A percentile compares a stretch with the other conserved stretches of the same genome.
phyloP scores from a whole-genome alignment of 345 rosid genomes.

The Populus pruinosa region DNA sequence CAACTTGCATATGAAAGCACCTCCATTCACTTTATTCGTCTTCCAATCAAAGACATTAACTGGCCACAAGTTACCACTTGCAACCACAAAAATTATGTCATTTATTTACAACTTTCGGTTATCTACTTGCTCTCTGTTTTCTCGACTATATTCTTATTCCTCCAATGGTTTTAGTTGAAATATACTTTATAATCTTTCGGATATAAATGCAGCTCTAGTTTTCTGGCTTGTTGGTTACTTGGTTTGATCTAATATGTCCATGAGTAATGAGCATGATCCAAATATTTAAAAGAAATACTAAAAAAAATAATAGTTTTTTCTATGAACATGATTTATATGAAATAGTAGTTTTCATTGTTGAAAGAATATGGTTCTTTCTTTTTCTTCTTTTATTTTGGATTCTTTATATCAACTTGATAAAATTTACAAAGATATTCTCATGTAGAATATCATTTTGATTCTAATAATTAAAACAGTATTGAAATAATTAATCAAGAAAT shows the following conservation, averaged over 20 bases:
- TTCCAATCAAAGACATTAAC: slow-evolving; percentile 22
- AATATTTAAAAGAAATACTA: no score
- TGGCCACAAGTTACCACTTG: not conserved
- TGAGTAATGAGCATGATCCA: no score
- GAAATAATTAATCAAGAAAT: no score
- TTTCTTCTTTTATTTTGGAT: no score
- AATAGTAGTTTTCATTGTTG: no score
- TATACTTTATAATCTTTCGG: not conserved
- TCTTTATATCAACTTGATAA: no score
- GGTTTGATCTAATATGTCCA: accelerated
- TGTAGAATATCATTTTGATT: no score
- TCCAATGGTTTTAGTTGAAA: not conserved
- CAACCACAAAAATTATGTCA: slow-evolving; percentile 19
- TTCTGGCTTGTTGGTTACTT: not conserved
- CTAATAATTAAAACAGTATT: no score
- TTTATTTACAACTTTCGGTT: slow-evolving; percentile 31
- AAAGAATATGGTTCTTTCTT: no score
- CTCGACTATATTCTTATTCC: slow-evolving; percentile 19
- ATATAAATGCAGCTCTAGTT: not conserved
- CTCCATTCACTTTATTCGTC: slow-evolving; percentile 35
- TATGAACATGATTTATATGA: no score
- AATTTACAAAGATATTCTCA: no score
- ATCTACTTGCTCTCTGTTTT: slow-evolving; percentile 13
- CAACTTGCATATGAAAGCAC: slow-evolving; percentile 38
- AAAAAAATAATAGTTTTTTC: no score